Evolutionary conservation across 1,284 basidiomycete genomes (phyloP).

Genomic region (Fomitopsis pinicola): DNA sequence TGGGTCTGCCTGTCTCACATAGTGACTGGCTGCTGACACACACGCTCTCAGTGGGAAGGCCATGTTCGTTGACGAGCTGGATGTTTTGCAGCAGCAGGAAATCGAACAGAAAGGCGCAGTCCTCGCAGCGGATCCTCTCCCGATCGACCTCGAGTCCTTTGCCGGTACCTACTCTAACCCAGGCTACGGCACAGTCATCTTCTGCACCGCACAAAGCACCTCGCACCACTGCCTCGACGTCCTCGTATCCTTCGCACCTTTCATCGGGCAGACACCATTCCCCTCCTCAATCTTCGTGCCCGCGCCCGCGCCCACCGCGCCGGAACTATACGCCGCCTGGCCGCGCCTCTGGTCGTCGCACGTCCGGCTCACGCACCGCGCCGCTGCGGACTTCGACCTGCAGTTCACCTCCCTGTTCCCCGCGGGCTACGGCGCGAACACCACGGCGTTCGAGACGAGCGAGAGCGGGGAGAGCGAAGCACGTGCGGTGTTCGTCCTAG

Average conservation of each 20-base stretch:
- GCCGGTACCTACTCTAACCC: slow-evolving; percentile 31
- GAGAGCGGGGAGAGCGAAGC: slow-evolving; percentile 13
- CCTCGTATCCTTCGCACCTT: slow-evolving; percentile 23
- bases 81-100: neutral
- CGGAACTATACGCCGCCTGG: slow-evolving; percentile 5
- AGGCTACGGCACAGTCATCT: slow-evolving; percentile 32
- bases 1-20: neutral
- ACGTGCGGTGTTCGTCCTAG: slow-evolving; percentile 16
- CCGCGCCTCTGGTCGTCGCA: slow-evolving; percentile 22
- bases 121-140: slow-evolving; percentile 16
- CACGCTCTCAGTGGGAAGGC: neutral
- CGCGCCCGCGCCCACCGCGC: neutral
- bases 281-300: slow-evolving; percentile 3
- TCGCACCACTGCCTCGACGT: slow-evolving; percentile 23
- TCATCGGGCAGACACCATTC: slow-evolving; percentile 15
- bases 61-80: neutral
- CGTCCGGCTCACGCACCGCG: slow-evolving; percentile 15
- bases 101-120: neutral
- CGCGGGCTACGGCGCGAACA: slow-evolving; percentile 22
- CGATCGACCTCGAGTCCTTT: slow-evolving; percentile 17
- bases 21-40: slow-evolving; percentile 1
- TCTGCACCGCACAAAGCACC: slow-evolving; percentile 26
- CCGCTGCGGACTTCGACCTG: slow-evolving; percentile 16
- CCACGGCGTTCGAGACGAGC: slow-evolving; percentile 20
- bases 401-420: slow-evolving; percentile 20